phyloP scores from a whole-genome alignment of 352 stramenopile genomes.

The Pythium folliculosum region DNA sequence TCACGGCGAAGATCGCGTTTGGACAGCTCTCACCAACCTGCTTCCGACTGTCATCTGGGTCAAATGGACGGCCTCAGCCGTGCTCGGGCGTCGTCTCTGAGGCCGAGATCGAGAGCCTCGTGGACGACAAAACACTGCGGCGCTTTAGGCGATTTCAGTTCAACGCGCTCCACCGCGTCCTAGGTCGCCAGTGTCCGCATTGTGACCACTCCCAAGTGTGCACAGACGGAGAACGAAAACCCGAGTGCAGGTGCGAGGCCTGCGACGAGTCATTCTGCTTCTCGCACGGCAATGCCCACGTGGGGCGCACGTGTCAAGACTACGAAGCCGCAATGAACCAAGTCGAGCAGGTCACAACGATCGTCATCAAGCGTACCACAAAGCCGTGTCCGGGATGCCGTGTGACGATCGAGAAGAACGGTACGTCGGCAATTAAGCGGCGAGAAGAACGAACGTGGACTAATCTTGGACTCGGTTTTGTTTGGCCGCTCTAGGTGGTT shows the following conservation, averaged over 20 bases:
- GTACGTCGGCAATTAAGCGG: background rate
- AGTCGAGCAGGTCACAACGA: background rate
- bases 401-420: background rate
- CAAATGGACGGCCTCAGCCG: background rate
- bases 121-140: background rate
- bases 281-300: background rate
- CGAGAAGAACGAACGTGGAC: no score
- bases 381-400: background rate
- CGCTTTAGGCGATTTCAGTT: background rate
- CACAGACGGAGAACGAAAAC: no score
- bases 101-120: background rate
- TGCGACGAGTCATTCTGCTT: background rate
- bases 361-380: background rate
- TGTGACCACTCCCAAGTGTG: conserved; percentile 6
- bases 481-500: background rate
- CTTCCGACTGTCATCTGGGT: background rate
- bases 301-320: background rate
- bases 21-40: background rate
- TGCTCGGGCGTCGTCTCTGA: background rate
- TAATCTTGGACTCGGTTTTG: no score
- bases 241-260: background rate
- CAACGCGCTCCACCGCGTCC: background rate
- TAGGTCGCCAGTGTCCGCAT: background rate
- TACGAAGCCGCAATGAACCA: background rate
- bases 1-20: background rate